Conservation (phyloP, 768 basidiomycete genomes). For the Glaciozyma martinii region DNA sequence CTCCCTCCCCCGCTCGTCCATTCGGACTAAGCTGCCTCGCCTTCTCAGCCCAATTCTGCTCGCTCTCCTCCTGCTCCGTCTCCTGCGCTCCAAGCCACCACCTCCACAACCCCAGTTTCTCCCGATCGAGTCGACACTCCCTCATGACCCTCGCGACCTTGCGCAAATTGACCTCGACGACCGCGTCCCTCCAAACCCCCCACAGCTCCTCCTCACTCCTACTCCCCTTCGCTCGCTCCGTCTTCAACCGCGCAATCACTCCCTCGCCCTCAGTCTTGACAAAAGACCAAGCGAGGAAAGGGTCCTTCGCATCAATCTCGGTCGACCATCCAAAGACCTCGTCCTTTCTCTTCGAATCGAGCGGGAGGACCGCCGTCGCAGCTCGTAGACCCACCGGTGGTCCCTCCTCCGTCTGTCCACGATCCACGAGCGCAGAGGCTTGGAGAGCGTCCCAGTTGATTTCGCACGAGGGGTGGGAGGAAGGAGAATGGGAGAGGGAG, state of each 20-base stretch:
- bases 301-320: background rate
- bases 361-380: background rate
- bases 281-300: background rate
- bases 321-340: background rate
- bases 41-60: background rate
- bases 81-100: slow-evolving; percentile 14
- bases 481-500: background rate
- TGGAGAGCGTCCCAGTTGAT: slow-evolving; percentile 1
- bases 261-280: background rate
- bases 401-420: background rate
- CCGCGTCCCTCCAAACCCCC: slow-evolving; percentile 12
- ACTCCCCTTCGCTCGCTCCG: background rate
- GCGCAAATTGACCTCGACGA: slow-evolving; percentile 22
- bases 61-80: background rate
- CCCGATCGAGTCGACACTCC: slow-evolving; percentile 14
- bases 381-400: background rate
- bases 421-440: background rate
- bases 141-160: slow-evolving; percentile 1
- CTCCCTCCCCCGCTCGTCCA: background rate
- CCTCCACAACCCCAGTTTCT: slow-evolving; percentile 16
- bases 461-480: background rate
- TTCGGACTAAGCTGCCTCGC: background rate
- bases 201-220: background rate
- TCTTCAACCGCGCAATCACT: background rate
- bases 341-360: background rate